A percentile compares a stretch with the other conserved stretches of the same genome.
phyloP scores from a whole-genome alignment of 805 yeast genomes.

The Kodamaea kaohsiungensis region DNA sequence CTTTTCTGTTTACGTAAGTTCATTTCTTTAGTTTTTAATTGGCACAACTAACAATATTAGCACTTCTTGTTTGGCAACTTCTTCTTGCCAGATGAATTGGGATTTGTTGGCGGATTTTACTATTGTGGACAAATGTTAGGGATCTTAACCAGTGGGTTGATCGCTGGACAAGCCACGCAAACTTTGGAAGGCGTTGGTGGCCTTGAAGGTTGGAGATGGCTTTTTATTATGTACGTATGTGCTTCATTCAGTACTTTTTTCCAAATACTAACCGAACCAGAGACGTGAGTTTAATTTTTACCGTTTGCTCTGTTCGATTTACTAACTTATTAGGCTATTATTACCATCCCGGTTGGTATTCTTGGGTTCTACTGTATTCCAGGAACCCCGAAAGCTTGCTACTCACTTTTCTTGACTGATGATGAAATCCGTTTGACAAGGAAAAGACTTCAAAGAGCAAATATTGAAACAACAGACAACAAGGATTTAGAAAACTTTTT shows the following conservation, averaged over 20 bases:
- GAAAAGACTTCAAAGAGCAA: conserved; percentile 21
- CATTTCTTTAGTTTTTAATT: background rate
- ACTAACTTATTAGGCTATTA: conserved; percentile 12
- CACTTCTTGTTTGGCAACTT: conserved; percentile 31
- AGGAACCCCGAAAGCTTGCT: conserved; percentile 36
- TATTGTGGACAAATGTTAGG: conserved; percentile 34
- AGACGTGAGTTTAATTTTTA: background rate
- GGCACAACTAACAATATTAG: conserved; percentile 1
- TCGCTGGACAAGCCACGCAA: conserved; percentile 19
- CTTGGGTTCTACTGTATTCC: conserved; percentile 23
- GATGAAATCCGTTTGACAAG: conserved; percentile 58
- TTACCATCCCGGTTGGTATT: conserved; percentile 21
- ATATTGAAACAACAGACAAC: conserved; percentile 17
- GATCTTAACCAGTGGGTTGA: conserved; percentile 27
- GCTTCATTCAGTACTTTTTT: background rate
- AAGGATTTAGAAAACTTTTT: conserved; percentile 19
- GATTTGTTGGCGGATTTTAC: conserved; percentile 22
- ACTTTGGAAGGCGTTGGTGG: conserved; percentile 16
- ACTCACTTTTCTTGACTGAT: conserved; percentile 53
- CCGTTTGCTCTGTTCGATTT: background rate
- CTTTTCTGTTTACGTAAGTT: background rate
- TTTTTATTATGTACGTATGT: conserved; percentile 17
- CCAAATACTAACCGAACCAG: background rate
- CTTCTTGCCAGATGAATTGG: conserved; percentile 47
- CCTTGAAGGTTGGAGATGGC: conserved; percentile 21